A percentile compares a stretch with the other conserved stretches of the same genome.
phyloP scores from a whole-genome alignment of 2,329 filamentous ascomycete genomes.

The Ceratocystis huliohia region DNA sequence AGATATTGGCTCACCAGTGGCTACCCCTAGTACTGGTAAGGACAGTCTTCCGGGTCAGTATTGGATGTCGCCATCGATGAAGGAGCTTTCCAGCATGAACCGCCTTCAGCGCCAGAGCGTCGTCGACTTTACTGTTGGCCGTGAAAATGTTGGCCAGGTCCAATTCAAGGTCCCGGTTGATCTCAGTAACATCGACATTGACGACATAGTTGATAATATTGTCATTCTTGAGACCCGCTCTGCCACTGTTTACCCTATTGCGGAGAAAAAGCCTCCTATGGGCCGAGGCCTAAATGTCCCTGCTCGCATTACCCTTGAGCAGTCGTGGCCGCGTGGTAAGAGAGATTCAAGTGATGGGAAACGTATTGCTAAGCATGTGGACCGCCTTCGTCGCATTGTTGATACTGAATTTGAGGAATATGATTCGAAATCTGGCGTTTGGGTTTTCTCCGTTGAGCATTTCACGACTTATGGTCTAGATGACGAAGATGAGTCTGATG shows the following conservation, averaged over 20 bases:
- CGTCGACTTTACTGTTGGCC: constrained; percentile 65
- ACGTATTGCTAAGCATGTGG: constrained; percentile 67
- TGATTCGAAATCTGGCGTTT: constrained; percentile 64
- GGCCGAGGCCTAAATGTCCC: constrained; percentile 89
- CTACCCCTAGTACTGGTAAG: constrained; percentile 24
- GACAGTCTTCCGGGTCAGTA: constrained; percentile 58
- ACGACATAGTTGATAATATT: constrained; percentile 65
- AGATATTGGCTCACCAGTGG: constrained; percentile 32
- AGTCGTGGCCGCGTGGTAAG: constrained; percentile 75
- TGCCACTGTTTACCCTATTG: constrained; percentile 74
- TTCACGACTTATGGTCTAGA: constrained; percentile 92
- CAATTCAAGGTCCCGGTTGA: constrained; percentile 74
- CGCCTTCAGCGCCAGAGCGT: constrained; percentile 66
- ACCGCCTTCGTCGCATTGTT: constrained; percentile 62
- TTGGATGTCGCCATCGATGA: constrained; percentile 68
- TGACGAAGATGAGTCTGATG: constrained; percentile 56
- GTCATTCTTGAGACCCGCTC: constrained; percentile 65
- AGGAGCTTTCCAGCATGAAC: constrained; percentile 67
- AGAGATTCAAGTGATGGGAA: constrained; percentile 43
- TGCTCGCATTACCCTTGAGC: constrained; percentile 73
- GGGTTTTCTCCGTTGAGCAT: constrained; percentile 89
- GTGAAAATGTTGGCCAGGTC: constrained; percentile 67
- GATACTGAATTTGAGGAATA: constrained; percentile 78
- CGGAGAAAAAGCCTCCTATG: constrained; percentile 63
- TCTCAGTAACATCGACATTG: constrained; percentile 62